Evolutionary conservation across 805 yeast species (phyloP).

Genomic region (Isabelozyma pseudorhagii): DNA sequence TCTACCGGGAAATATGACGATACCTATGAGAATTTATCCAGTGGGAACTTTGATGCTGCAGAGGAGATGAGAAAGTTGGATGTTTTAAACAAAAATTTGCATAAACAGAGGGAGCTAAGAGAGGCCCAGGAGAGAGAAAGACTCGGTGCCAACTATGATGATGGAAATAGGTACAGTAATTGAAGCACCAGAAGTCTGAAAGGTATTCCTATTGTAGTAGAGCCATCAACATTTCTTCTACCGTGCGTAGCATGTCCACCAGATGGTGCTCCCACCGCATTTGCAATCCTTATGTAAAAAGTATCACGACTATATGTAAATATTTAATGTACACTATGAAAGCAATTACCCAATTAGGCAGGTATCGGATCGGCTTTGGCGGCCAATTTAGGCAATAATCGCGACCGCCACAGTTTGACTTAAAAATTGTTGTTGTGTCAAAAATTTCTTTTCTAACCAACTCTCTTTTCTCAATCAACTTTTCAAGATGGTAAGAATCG

Average conservation of each 20-base stretch:
- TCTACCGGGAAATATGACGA: constrained; percentile 93
- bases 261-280: neutral
- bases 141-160: constrained; percentile 1
- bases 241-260: no score
- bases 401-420: neutral
- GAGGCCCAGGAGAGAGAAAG: constrained; percentile 31
- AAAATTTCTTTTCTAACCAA: neutral
- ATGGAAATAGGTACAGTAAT: neutral
- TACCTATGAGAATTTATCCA: constrained; percentile 71
- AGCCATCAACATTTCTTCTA: no score
- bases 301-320: neutral
- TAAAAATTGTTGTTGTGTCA: no score
- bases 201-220: no score
- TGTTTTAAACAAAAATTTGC: constrained; percentile 51
- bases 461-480: neutral
- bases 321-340: neutral
- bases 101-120: constrained; percentile 22
- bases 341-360: neutral
- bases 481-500: neutral
- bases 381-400: neutral
- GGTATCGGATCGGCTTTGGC: neutral
- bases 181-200: no score
- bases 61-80: constrained; percentile 77
- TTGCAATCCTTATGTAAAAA: neutral
- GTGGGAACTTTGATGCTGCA: constrained; percentile 77